Base-by-base conservation (phyloP, 2,329 filamentous ascomycete genomes). In the Myrmaecium sp. region DNA sequence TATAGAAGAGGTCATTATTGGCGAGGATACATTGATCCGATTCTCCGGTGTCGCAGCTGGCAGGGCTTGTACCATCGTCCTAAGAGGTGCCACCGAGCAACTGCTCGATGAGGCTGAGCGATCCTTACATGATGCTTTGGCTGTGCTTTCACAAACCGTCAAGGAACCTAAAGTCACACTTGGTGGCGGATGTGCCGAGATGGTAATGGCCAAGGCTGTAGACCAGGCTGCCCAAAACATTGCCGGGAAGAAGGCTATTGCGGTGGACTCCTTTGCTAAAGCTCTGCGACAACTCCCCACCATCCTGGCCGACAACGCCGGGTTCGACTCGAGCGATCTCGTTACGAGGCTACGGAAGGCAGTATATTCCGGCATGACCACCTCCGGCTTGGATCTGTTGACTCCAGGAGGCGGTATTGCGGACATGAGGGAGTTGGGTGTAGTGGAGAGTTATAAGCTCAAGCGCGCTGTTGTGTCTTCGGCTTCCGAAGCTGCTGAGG, bases 151-250 rank as follows among this genome's bases (percentile, higher is more conserved):
- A 6, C 89, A 98, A 56, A 98, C 89, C 2, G 80, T 98, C 42
- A 80, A 78, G 53, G 84, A 94, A 57, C 89, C 89, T 27, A 74
- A 81, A 50, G 91, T 84, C 21, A 95, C 89, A 0, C 72, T 98
- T 3, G 89, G 89, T 28, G 89, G 89, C 47, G 89, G 89, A 15
- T 95, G 83, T 47, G 84, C 86, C 4, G 89, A 98, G 68, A 95
- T 95, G 86, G 62, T 92, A 40, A 98, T 98, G 89, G 81, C 86
- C 37, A 93, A 94, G 65, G 89, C 89, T 5, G 89, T 98, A 13
- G 86, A 94, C 49, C 79, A 78, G 33, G 82, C 82, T 4, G 84
- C 84, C 13, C 84, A 91, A 34, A 86, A 92, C 43, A 79, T 93
- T 5, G 83, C 89, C 40, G 89, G 89, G 51, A 98, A 98, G 73